Percentiles rank a stretch among this genome's conserved stretches.
Conservation (phyloP, 2,329 filamentous ascomycete species). For the Penicillium sp. region DNA sequence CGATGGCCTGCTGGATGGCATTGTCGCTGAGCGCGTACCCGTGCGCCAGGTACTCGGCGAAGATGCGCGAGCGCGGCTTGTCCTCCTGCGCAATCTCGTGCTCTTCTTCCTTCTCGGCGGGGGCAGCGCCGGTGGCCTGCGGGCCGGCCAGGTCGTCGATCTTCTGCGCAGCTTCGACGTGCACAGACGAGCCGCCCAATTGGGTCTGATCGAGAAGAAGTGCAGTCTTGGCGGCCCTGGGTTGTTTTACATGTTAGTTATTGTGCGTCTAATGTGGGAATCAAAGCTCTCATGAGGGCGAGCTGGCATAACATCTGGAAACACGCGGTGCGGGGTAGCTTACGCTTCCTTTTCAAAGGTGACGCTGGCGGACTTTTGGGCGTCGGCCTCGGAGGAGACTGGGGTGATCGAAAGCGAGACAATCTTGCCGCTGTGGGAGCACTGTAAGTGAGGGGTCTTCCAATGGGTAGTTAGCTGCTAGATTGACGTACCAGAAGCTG, state of each 20-base stretch:
- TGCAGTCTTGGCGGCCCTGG: slow-evolving; percentile 82
- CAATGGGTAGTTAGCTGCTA: neutral
- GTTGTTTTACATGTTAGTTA: neutral
- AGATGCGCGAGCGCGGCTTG: slow-evolving; percentile 89
- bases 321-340: slow-evolving; percentile 32
- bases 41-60: slow-evolving; percentile 94
- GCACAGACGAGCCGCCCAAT: slow-evolving; percentile 70
- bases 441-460: slow-evolving; percentile 18
- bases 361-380: slow-evolving; percentile 80
- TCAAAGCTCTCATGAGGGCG: no score
- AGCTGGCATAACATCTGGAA: slow-evolving; percentile 7
- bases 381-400: slow-evolving; percentile 52
- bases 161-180: slow-evolving; percentile 71
- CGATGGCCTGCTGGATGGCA: slow-evolving; percentile 77
- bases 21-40: slow-evolving; percentile 80
- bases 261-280: neutral
- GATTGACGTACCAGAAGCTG: slow-evolving; percentile 72
- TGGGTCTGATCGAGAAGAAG: slow-evolving; percentile 96
- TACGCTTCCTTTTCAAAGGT: slow-evolving; percentile 92
- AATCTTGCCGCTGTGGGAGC: slow-evolving; percentile 77
- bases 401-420: slow-evolving; percentile 72
- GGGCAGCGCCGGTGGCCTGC: slow-evolving; percentile 56
- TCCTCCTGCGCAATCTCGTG: slow-evolving; percentile 88
- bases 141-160: slow-evolving; percentile 62
- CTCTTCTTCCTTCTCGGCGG: slow-evolving; percentile 52